phyloP scores from a whole-genome alignment of 176 grass and related monocot species.

The Tuctoria greenei region DNA sequence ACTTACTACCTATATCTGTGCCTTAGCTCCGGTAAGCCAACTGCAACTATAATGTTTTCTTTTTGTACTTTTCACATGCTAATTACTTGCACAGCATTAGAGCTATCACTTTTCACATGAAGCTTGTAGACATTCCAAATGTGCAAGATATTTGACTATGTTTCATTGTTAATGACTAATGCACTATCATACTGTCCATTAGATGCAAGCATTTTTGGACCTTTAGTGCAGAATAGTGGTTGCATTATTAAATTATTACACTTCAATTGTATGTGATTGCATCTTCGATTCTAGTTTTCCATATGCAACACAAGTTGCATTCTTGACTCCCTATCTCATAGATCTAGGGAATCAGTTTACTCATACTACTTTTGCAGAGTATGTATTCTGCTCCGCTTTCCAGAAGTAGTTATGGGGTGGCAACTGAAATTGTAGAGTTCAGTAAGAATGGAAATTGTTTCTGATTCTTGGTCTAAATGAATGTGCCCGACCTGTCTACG shows the following conservation, averaged over 20 bases:
- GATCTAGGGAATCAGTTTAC: conserved; percentile 1
- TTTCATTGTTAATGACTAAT: not conserved
- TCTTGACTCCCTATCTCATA: not conserved
- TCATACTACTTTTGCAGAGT: not conserved
- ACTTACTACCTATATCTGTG: conserved; percentile 87
- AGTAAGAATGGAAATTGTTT: not conserved
- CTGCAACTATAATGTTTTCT: conserved; percentile 31
- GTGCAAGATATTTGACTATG: not conserved
- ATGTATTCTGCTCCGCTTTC: conserved; percentile 5
- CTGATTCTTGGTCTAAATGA: not conserved
- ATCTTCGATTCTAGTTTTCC: conserved; percentile 22
- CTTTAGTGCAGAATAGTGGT: conserved; percentile 1
- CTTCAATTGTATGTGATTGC: not conserved
- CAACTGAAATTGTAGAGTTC: not conserved
- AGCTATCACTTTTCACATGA: not conserved
- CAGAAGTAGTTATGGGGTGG: conserved; percentile 5
- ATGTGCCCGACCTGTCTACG: not conserved
- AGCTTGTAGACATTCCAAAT: conserved; percentile 13
- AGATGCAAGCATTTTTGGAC: not conserved
- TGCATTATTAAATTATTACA: conserved; percentile 5
- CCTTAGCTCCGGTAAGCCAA: conserved; percentile 72
- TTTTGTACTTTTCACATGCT: not conserved
- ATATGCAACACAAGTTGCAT: conserved; percentile 1
- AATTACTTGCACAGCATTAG: conserved; percentile 11
- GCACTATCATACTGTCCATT: not conserved